Evolutionary conservation across 768 basidiomycete species (phyloP), one percentile per base, ranked within the genome.

Genomic region (Agrocybe pediades): DNA sequence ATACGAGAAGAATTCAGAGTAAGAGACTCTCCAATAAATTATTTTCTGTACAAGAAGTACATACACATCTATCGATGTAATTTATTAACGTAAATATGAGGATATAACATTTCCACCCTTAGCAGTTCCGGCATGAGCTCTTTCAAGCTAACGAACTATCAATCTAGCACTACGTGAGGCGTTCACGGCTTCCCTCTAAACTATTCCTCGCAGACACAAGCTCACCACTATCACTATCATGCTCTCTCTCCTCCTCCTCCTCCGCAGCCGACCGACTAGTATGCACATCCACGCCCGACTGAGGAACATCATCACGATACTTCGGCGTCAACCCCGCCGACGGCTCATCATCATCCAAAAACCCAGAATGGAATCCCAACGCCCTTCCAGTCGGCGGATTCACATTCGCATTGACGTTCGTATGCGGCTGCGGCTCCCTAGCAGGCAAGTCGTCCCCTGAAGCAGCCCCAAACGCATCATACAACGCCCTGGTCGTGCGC

Each of bases 381-480:
- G 73, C 77, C 11, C 70, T 72, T 30, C 67, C 74, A 29, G 69
- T 62, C 19, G 65, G 65, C 17, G 62, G 65, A n/a, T 61, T 62
- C 15, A 61, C 54, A 49, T 54, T 53, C 21, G 46, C 56, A 16
- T 48, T 41, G 3, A 39, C 24, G 30, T 58, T 15, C 30, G 43
- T 46, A 19, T 27, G 26, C n/a, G 23, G 16, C n/a, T 41, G 21
- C 3, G 25, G 6, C 7, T 25, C 47, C 17, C 49, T 60, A 2
- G 49, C 52, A 23, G 57, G 54, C 15, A 64, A 56, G 8, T 62
- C 53, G 19, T 61, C 60, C 6, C 53, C 51, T 1, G 66, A 70
- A 58, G 73, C 71, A 62, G 90, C 92, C 24, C 91, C 91, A 69
- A 97, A 96, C 15, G 94, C 92, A 68, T 97, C 94, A 62, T 96